These are phyloP conservation scores for Holtermannia corniformis DNA, from an alignment of 768 basidiomycete genomes.

Conservation along the genomic window DNA sequence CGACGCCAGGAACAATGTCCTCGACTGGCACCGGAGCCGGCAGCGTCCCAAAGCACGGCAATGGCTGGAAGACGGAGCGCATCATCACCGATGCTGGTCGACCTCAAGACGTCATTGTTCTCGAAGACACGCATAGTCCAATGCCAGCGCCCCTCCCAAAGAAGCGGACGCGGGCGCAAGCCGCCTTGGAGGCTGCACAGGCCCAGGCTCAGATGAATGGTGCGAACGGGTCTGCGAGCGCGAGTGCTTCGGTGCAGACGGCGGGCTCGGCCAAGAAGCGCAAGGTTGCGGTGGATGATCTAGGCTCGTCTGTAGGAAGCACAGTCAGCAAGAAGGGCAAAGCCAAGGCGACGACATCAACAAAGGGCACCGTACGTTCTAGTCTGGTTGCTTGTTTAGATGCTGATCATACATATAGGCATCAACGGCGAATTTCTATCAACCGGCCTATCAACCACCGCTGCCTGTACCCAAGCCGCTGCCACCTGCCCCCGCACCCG, in stretches of 20 bases:
- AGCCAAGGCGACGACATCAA: constrained; percentile 2
- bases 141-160: constrained; percentile 10
- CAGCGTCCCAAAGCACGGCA: constrained; percentile 8
- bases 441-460: constrained; percentile 14
- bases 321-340: constrained; percentile 22
- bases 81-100: constrained; percentile 29
- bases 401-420: not conserved
- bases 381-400: not conserved
- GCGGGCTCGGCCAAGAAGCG: constrained; percentile 20
- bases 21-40: not conserved
- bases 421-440: not conserved
- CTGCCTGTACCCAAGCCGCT: constrained; percentile 5
- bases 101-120: constrained; percentile 32
- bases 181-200: constrained; percentile 22
- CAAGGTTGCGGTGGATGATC: constrained; percentile 28
- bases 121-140: constrained; percentile 28
- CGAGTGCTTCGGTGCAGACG: constrained; percentile 3
- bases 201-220: constrained; percentile 6
- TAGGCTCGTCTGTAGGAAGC: constrained; percentile 10
- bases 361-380: constrained; percentile 2
- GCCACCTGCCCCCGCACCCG: constrained; percentile 3
- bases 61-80: constrained; percentile 35
- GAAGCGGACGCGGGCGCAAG: constrained; percentile 26
- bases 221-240: constrained; percentile 6
- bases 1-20: constrained; percentile 5